These are phyloP conservation scores for Colletotrichum viniferum DNA, from an alignment of 2,329 filamentous ascomycete genomes.

Conservation along the genomic window DNA sequence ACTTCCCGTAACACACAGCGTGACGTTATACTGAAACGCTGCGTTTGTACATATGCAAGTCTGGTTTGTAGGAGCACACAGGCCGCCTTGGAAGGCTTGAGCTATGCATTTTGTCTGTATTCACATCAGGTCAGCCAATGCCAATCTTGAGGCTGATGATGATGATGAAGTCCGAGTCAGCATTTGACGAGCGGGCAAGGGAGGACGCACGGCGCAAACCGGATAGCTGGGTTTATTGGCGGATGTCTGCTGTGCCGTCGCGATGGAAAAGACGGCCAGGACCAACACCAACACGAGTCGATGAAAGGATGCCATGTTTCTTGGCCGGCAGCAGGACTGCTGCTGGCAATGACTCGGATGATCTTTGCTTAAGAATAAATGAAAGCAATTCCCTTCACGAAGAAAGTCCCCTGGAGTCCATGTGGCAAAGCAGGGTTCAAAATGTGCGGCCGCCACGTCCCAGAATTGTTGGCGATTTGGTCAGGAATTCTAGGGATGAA, in stretches of 20 bases:
- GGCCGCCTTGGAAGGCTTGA: slow-evolving; percentile 3
- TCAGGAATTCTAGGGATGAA: not conserved
- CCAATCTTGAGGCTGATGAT: not conserved
- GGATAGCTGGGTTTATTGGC: slow-evolving; percentile 12
- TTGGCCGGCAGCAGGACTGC: not conserved
- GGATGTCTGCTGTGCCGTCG: not conserved
- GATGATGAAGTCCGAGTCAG: not conserved
- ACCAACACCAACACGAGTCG: not conserved
- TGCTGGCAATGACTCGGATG: not conserved
- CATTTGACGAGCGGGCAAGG: not conserved
- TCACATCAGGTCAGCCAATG: not conserved
- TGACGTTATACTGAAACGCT: slow-evolving; percentile 21
- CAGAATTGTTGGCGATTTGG: not conserved
- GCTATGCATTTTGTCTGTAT: slow-evolving; percentile 15
- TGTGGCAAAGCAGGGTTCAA: not conserved
- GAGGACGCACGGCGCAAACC: slow-evolving; percentile 20
- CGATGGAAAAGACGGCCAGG: not conserved
- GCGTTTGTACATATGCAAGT: slow-evolving; percentile 26
- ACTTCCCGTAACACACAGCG: slow-evolving; percentile 22
- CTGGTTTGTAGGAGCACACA: slow-evolving; percentile 25
- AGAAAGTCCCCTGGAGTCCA: not conserved
- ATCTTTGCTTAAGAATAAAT: slow-evolving; percentile 8
- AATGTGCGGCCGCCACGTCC: not conserved
- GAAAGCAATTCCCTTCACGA: not conserved
- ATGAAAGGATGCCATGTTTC: slow-evolving; percentile 1